These are phyloP conservation scores for Coemansia sp. DNA, from an alignment of 192 early-diverging fungal genomes.

Conservation along the genomic window DNA sequence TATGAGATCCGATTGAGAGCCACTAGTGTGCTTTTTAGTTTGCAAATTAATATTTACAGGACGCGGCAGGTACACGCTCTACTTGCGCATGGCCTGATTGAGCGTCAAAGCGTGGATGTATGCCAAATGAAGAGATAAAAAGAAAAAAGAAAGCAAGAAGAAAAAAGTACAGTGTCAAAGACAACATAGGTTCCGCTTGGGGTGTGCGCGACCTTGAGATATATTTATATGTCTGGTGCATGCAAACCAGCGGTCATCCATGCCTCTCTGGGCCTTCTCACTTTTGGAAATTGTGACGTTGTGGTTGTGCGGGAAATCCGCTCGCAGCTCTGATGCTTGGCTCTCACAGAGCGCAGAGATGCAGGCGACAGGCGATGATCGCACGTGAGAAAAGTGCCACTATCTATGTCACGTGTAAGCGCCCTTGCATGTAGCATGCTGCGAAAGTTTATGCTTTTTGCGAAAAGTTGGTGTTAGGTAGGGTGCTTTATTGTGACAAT, in stretches of 20 bases:
- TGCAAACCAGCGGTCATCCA: neutral
- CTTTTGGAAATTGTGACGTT: constrained; percentile 1
- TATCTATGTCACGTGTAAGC: neutral
- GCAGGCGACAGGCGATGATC: neutral
- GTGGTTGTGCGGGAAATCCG: neutral
- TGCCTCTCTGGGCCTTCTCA: neutral
- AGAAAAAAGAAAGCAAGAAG: neutral
- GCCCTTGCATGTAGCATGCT: neutral
- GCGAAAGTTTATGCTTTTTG: neutral
- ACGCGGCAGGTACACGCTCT: neutral
- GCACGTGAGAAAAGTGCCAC: neutral
- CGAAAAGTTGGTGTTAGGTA: neutral
- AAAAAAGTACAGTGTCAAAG: neutral
- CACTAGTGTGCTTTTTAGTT: neutral
- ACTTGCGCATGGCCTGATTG: neutral
- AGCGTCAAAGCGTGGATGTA: neutral
- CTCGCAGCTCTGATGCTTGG: neutral
- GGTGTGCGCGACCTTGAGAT: neutral
- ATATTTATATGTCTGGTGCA: constrained; percentile 9
- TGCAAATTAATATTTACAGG: neutral
- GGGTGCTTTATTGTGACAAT: neutral
- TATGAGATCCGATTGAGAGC: neutral
- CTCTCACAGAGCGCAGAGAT: too few relatives aligned
- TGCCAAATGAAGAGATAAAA: neutral
- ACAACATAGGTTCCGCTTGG: neutral